These are phyloP conservation scores for Pythium pyrilobum DNA, from an alignment of 352 stramenopile genomes.

Conservation along the genomic window DNA sequence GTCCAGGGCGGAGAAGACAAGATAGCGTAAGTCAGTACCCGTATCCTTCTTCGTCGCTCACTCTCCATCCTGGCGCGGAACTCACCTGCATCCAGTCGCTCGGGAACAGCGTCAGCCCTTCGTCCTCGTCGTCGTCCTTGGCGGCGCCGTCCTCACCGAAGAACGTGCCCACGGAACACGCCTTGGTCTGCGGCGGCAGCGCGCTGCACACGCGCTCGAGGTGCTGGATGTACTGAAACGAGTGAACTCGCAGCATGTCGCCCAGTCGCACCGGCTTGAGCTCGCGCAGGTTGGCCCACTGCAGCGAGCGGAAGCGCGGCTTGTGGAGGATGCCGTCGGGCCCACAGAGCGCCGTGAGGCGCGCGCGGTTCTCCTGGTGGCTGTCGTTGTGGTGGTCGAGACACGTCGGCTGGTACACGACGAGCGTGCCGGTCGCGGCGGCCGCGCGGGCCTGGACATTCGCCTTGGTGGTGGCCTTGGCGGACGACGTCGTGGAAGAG, in stretches of 20 bases:
- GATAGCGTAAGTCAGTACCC: not conserved
- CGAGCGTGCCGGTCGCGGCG: constrained; percentile 26
- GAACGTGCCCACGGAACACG: constrained; percentile 36
- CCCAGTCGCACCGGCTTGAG: constrained; percentile 41
- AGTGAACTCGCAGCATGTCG: constrained; percentile 61
- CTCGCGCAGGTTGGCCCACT: constrained; percentile 53
- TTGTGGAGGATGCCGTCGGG: constrained; percentile 61
- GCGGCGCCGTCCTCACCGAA: constrained; percentile 18
- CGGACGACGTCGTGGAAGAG: constrained; percentile 27
- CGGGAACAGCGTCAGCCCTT: constrained; percentile 20
- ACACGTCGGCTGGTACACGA: constrained; percentile 68
- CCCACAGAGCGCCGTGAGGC: constrained; percentile 44
- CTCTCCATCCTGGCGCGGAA: too few relatives aligned
- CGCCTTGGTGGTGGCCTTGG: constrained; percentile 22
- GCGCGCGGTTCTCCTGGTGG: constrained; percentile 65
- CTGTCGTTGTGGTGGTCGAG: constrained; percentile 71
- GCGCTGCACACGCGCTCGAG: constrained; percentile 33
- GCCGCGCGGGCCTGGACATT: constrained; percentile 26
- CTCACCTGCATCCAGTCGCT: constrained; percentile 44
- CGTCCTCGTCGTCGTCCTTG: constrained; percentile 14
- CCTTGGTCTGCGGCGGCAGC: constrained; percentile 43
- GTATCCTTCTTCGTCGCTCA: too few relatives aligned
- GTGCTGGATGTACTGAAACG: constrained; percentile 59
- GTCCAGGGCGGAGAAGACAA: not conserved
- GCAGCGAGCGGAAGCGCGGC: constrained; percentile 53